phyloP scores from a whole-genome alignment of 345 rosid species.

The Moricandia moricandioides region DNA sequence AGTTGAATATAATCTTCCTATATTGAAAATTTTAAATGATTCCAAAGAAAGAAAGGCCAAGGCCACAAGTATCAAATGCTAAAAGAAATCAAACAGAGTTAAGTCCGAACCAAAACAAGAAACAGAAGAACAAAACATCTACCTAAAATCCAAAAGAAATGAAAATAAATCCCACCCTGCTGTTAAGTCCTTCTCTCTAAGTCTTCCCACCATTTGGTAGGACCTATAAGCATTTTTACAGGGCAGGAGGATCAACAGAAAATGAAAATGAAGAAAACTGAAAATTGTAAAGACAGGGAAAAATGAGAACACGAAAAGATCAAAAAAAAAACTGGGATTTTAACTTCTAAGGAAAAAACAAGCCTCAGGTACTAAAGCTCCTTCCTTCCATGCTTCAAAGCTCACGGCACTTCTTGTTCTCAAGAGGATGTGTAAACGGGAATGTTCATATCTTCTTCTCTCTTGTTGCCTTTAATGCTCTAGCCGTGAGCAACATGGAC shows the following conservation, averaged over 20 bases:
- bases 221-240: slow-evolving; percentile 38
- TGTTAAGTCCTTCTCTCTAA: slow-evolving; percentile 26
- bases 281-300: slow-evolving; percentile 13
- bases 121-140: slow-evolving; percentile 4
- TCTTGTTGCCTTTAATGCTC: slow-evolving; percentile 8
- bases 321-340: slow-evolving; percentile 26
- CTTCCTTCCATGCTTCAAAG: slow-evolving; percentile 31
- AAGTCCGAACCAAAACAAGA: slow-evolving; percentile 15
- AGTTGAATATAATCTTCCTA: neutral
- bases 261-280: neutral
- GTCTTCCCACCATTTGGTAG: slow-evolving; percentile 25
- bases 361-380: slow-evolving; percentile 13
- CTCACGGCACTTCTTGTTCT: slow-evolving; percentile 30
- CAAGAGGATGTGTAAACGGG: slow-evolving; percentile 20
- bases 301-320: slow-evolving; percentile 16
- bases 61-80: neutral
- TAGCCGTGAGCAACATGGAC: slow-evolving; percentile 29
- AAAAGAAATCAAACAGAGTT: neutral
- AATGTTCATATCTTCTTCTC: slow-evolving; percentile 28
- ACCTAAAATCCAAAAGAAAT: slow-evolving; percentile 28
- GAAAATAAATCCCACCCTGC: slow-evolving; percentile 36
- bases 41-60: neutral
- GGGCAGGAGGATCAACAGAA: slow-evolving; percentile 32
- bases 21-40: neutral
- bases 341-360: slow-evolving; percentile 27